Conservation (phyloP, 768 basidiomycete species). For the Calocybe cyanea region DNA sequence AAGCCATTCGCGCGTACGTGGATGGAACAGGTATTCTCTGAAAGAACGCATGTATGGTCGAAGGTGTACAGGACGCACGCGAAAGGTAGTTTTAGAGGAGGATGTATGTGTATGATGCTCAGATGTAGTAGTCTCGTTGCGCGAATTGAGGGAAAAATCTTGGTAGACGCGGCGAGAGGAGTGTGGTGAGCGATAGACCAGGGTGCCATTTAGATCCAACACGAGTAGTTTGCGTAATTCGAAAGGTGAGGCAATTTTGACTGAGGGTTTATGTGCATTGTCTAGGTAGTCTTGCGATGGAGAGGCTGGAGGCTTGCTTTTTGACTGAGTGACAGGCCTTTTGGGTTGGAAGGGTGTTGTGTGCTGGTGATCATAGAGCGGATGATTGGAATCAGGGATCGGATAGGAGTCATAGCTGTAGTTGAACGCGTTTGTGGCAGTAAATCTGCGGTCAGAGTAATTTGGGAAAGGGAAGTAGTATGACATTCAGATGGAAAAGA, state of each 20-base stretch:
- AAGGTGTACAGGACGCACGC: conserved; percentile 41
- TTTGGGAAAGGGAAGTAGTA: too few relatives aligned
- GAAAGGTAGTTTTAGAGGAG: conserved; percentile 2
- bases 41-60: conserved; percentile 68
- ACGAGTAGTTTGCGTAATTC: conserved; percentile 60
- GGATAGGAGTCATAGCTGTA: too few relatives aligned
- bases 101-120: conserved; percentile 14
- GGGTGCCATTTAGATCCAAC: conserved; percentile 73
- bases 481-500: too few relatives aligned
- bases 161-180: too few relatives aligned
- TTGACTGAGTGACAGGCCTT: too few relatives aligned
- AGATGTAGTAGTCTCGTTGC: conserved; percentile 15
- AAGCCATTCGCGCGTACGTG: conserved; percentile 58
- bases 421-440: too few relatives aligned
- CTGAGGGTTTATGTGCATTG: conserved; percentile 26
- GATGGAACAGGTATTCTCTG: conserved; percentile 58
- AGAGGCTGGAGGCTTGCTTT: too few relatives aligned
- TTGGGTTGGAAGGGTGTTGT: too few relatives aligned
- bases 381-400: too few relatives aligned
- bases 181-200: conserved; percentile 57
- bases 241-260: conserved; percentile 20
- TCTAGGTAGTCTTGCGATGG: conserved; percentile 32
- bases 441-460: too few relatives aligned
- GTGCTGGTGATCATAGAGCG: too few relatives aligned
- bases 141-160: neutral